Evolutionary conservation across 805 yeast species (phyloP).

Genomic region (Candida lessepsii): DNA sequence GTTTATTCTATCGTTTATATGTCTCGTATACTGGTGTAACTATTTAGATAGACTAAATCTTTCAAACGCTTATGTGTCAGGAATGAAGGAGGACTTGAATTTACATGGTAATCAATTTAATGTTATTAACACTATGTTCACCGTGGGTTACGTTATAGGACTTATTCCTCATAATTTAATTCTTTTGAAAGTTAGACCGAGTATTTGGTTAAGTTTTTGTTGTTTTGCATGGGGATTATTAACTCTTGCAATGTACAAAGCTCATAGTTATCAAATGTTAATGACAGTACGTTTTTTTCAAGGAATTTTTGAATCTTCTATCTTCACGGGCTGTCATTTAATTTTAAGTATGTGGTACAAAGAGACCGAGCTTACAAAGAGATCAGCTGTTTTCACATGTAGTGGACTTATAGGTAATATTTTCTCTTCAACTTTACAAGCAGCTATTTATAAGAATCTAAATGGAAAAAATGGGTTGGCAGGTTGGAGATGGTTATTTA

Average conservation of each 20-base stretch:
- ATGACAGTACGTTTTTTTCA: conserved; percentile 60
- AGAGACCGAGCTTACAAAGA: conserved; percentile 45
- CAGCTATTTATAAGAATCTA: conserved; percentile 49
- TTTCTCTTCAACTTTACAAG: conserved; percentile 57
- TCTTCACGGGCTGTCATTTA: conserved; percentile 55
- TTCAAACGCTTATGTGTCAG: conserved; percentile 57
- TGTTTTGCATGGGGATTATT: conserved; percentile 56
- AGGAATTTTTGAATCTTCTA: conserved; percentile 59
- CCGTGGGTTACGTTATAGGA: conserved; percentile 59
- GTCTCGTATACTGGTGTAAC: conserved; percentile 47
- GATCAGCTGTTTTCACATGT: conserved; percentile 54
- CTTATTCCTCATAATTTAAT: conserved; percentile 62
- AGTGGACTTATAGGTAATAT: conserved; percentile 56
- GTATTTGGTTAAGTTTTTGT: conserved; percentile 55
- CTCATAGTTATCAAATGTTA: conserved; percentile 46
- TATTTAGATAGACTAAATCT: conserved; percentile 51
- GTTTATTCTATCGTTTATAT: conserved; percentile 41
- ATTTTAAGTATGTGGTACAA: conserved; percentile 56
- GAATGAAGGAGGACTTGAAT: conserved; percentile 57
- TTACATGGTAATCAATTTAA: conserved; percentile 51
- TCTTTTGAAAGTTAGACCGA: conserved; percentile 51
- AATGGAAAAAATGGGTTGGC: conserved; percentile 47
- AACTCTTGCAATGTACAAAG: conserved; percentile 52
- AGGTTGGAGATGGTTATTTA: conserved; percentile 73
- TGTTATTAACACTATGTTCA: conserved; percentile 53